A percentile compares a stretch with the other conserved stretches of the same genome.
Conservation (phyloP, 805 yeast species). For the Candida chauliodis region DNA sequence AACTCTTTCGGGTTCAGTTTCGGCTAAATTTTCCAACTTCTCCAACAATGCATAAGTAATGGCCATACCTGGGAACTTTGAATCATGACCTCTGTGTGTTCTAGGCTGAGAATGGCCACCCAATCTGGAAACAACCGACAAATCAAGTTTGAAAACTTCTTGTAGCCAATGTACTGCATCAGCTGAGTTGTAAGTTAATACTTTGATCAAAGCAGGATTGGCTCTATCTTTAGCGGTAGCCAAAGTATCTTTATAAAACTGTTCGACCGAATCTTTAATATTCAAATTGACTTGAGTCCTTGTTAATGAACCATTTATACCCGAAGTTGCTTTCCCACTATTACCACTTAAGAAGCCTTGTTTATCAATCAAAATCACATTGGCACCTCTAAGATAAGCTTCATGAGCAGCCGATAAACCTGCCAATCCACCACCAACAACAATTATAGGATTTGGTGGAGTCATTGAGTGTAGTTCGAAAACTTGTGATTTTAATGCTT, state of each 20-base stretch:
- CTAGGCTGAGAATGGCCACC: conserved; percentile 83
- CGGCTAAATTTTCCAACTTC: conserved; percentile 45
- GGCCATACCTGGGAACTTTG: conserved; percentile 64
- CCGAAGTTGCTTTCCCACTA: conserved; percentile 65
- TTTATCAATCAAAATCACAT: conserved; percentile 53
- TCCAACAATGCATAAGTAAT: conserved; percentile 54
- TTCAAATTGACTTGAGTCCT: conserved; percentile 49
- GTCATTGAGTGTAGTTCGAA: too few relatives aligned
- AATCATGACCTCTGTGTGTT: conserved; percentile 75
- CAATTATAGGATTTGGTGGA: conserved; percentile 41
- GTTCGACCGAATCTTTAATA: conserved; percentile 54
- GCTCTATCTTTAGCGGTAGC: conserved; percentile 64
- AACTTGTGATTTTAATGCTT: too few relatives aligned
- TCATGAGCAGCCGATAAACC: conserved; percentile 64
- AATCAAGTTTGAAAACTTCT: conserved; percentile 54
- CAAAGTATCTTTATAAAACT: conserved; percentile 63
- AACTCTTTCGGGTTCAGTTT: conserved; percentile 42
- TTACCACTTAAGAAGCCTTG: conserved; percentile 62
- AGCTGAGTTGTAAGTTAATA: conserved; percentile 58
- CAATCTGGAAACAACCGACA: conserved; percentile 65
- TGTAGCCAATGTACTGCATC: conserved; percentile 75
- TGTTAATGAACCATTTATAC: conserved; percentile 72
- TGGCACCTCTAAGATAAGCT: conserved; percentile 49
- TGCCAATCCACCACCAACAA: conserved; percentile 66
- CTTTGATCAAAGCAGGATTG: conserved; percentile 53